These are phyloP conservation scores for Pythium pyrilobum DNA, from an alignment of 352 stramenopile species.

Conservation along the genomic window DNA sequence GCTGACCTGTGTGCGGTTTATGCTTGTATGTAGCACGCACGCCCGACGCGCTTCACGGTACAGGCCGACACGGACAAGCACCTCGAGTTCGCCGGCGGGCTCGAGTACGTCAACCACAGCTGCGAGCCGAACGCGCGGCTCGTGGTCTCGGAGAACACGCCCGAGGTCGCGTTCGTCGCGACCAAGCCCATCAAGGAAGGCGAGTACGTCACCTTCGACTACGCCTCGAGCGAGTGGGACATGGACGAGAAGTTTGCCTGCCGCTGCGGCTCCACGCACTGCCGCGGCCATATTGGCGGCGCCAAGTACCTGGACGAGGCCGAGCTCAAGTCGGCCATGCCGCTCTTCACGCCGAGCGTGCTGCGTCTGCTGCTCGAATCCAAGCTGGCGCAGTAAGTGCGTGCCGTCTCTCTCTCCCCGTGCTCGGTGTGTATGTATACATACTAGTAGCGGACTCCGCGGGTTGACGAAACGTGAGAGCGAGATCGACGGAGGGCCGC, in stretches of 20 bases:
- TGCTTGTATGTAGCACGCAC: conserved; percentile 29
- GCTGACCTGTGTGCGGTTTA: neutral
- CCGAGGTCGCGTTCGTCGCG: conserved; percentile 70
- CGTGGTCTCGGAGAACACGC: conserved; percentile 67
- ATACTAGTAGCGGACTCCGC: neutral
- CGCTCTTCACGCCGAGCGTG: conserved; percentile 71
- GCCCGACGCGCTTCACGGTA: conserved; percentile 80
- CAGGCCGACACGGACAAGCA: conserved; percentile 75
- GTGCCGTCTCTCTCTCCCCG: no score
- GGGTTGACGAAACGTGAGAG: no score
- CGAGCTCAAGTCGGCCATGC: conserved; percentile 42
- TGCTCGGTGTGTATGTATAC: no score
- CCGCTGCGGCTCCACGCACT: conserved; percentile 57
- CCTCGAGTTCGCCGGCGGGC: conserved; percentile 72
- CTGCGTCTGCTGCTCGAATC: conserved; percentile 55
- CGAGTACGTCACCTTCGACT: conserved; percentile 84
- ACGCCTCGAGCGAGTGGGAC: conserved; percentile 89
- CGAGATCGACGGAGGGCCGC: no score
- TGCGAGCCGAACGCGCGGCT: conserved; percentile 82
- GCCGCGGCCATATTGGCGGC: conserved; percentile 63
- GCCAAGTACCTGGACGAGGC: conserved; percentile 75
- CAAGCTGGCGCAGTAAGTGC: conserved; percentile 40
- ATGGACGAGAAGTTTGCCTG: conserved; percentile 91
- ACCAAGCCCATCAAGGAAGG: conserved; percentile 67
- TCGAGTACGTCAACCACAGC: conserved; percentile 88